phyloP scores from a whole-genome alignment of 129 eudicot species.

The Centrapalus pauciflorus region DNA sequence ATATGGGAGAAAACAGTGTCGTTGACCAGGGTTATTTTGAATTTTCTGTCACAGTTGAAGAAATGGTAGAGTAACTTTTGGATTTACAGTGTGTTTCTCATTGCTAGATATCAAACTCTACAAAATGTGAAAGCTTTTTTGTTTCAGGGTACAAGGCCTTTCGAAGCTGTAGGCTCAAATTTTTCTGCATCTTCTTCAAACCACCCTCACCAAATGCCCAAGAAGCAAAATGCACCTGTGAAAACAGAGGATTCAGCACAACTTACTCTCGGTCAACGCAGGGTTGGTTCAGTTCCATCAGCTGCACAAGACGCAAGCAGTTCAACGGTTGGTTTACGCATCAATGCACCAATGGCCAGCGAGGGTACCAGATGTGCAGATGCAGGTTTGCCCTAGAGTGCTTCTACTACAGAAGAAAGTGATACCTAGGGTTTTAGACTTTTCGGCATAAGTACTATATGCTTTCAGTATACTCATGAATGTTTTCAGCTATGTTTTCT shows the following conservation, averaged over 20 bases:
- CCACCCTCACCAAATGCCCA: background rate
- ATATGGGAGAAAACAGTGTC: background rate
- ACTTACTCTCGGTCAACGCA: background rate
- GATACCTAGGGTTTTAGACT: no score
- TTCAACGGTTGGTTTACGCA: background rate
- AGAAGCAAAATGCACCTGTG: background rate
- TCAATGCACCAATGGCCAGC: background rate
- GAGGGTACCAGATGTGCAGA: background rate
- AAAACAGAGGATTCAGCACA: background rate
- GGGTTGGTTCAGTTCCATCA: background rate
- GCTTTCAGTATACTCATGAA: no score
- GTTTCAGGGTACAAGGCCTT: background rate
- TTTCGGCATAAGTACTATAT: no score
- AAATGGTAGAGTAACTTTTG: background rate
- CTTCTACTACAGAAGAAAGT: no score
- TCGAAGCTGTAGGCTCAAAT: background rate
- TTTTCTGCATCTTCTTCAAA: background rate
- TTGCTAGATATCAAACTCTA: background rate
- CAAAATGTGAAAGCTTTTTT: background rate
- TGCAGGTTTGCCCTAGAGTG: background rate
- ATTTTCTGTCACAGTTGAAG: no score
- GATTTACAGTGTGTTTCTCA: background rate
- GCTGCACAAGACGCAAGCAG: background rate
- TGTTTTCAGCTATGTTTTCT: no score
- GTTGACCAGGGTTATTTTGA: no score